phyloP scores from a whole-genome alignment of 1,139 yeast genomes.

The Yamadazyma friedrichii region DNA sequence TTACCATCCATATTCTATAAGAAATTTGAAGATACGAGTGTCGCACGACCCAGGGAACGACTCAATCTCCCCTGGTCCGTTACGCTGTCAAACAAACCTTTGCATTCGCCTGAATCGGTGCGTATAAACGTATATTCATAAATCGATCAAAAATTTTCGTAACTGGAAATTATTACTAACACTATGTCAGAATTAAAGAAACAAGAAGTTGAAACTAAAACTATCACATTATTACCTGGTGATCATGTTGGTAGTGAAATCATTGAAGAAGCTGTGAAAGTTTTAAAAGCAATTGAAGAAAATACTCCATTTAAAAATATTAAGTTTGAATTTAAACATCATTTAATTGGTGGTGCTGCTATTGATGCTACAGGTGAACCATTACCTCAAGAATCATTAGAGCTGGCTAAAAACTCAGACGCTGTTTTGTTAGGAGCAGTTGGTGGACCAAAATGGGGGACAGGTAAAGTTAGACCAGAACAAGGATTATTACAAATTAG shows the following conservation, averaged over 20 bases:
- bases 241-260: slow-evolving; percentile 96
- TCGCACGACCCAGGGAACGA: too few relatives aligned
- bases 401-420: slow-evolving; percentile 83
- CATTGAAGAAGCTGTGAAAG: slow-evolving; percentile 87
- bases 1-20: too few relatives aligned
- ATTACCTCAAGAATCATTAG: slow-evolving; percentile 82
- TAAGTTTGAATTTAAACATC: slow-evolving; percentile 74
- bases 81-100: not conserved
- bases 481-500: slow-evolving; percentile 92
- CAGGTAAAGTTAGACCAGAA: slow-evolving; percentile 93
- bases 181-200: slow-evolving; percentile 11
- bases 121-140: not conserved
- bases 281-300: slow-evolving; percentile 71
- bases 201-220: slow-evolving; percentile 42
- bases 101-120: slow-evolving; percentile 2
- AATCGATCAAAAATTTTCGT: not conserved
- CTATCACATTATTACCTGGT: slow-evolving; percentile 86
- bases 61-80: not conserved
- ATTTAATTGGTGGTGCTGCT: slow-evolving; percentile 96
- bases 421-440: slow-evolving; percentile 97
- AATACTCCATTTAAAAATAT: slow-evolving; percentile 54
- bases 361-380: slow-evolving; percentile 96
- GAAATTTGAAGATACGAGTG: too few relatives aligned
- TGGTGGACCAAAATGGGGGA: slow-evolving; percentile 99
- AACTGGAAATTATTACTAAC: not conserved